Evolutionary conservation across 2,329 filamentous ascomycete species (phyloP).

Genomic region (Neonectria neomacrospora): DNA sequence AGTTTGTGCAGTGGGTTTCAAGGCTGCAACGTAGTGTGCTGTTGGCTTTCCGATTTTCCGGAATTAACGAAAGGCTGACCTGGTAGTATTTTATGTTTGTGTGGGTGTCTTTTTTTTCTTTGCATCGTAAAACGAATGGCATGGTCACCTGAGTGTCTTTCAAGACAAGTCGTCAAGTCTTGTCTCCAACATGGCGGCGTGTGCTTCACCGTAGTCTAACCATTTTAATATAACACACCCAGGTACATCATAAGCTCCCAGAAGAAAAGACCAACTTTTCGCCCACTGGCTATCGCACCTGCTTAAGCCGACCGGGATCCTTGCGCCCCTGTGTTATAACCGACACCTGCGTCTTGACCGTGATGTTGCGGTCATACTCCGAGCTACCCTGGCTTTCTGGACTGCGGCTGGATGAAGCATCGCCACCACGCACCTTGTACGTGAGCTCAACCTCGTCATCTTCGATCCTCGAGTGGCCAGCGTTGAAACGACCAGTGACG

Average conservation of each 20-base stretch:
- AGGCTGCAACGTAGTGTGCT: background rate
- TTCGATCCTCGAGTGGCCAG: slow-evolving; percentile 20
- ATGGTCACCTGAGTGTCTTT: background rate
- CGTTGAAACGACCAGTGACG: slow-evolving; percentile 22
- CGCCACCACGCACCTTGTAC: slow-evolving; percentile 25
- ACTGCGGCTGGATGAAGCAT: slow-evolving; percentile 7
- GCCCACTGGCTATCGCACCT: background rate
- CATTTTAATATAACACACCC: background rate
- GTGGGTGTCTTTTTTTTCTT: background rate
- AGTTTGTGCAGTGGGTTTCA: background rate
- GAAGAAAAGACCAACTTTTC: background rate
- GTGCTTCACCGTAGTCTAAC: background rate
- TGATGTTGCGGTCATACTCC: slow-evolving; percentile 21
- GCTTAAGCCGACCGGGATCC: background rate
- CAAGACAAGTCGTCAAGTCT: too few species aligned
- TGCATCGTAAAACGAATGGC: background rate
- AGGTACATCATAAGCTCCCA: background rate
- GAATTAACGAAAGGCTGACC: background rate
- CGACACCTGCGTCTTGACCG: slow-evolving; percentile 21
- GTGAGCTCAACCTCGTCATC: slow-evolving; percentile 30
- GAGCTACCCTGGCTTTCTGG: slow-evolving; percentile 23
- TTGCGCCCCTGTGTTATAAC: slow-evolving; percentile 14
- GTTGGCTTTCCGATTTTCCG: background rate
- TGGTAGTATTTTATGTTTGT: background rate
- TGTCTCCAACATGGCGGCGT: background rate